Conservation (phyloP, 345 rosid genomes). For the Hibiscus tridactylites region DNA sequence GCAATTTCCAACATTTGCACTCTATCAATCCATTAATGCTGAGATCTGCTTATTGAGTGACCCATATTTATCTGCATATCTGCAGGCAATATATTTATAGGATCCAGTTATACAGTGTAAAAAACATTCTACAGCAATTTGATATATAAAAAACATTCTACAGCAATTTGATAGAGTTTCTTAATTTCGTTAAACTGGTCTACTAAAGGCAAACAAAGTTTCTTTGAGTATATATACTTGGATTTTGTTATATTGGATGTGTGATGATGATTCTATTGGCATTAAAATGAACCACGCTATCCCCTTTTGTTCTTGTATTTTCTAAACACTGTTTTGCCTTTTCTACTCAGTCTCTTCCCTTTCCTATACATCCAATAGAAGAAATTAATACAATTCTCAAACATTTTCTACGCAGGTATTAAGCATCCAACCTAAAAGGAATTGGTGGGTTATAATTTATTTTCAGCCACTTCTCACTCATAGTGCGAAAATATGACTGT, state of each 20-base stretch:
- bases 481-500: too few species aligned
- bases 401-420: too few species aligned
- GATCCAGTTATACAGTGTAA: too few species aligned
- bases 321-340: not conserved
- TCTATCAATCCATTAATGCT: not conserved
- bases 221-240: not conserved
- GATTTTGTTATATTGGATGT: not conserved
- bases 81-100: too few species aligned
- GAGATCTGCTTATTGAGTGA: not conserved
- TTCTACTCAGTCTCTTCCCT: not conserved
- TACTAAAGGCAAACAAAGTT: not conserved
- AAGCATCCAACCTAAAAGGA: too few species aligned
- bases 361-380: not conserved
- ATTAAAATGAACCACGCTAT: not conserved
- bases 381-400: too few species aligned
- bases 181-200: not conserved
- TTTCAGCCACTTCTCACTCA: too few species aligned
- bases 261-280: not conserved
- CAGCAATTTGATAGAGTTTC: not conserved
- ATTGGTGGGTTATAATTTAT: too few species aligned
- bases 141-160: too few species aligned
- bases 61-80: too few species aligned
- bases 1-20: not conserved
- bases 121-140: not conserved
- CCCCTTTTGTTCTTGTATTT: not conserved